phyloP scores from a whole-genome alignment of 2,329 filamentous ascomycete genomes.

The Diaporthe humulicola region DNA sequence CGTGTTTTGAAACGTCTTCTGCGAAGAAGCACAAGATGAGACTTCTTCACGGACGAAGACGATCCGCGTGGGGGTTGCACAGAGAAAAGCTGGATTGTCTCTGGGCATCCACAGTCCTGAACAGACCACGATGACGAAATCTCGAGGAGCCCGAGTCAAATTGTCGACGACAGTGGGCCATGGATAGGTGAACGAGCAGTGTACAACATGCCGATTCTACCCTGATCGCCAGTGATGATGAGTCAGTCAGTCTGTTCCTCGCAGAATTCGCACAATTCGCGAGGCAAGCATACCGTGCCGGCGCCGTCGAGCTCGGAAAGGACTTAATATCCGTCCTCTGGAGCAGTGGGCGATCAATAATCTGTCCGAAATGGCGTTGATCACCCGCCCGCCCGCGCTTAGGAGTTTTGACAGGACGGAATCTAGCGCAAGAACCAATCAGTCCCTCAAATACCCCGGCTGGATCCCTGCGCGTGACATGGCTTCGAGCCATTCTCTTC shows the following conservation, averaged over 20 bases:
- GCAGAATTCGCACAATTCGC: not conserved
- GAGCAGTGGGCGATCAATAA: slow-evolving; percentile 23
- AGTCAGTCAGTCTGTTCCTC: not conserved
- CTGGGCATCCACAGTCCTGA: not conserved
- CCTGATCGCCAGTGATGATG: not conserved
- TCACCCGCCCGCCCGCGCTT: slow-evolving; percentile 28
- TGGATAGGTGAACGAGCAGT: not conserved
- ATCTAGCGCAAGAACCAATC: slow-evolving; percentile 27
- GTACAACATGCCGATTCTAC: not conserved
- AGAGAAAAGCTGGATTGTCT: not conserved
- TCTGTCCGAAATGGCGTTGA: slow-evolving; percentile 27
- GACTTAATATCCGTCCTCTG: slow-evolving; percentile 24
- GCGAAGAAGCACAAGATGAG: not conserved
- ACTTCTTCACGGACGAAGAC: slow-evolving; percentile 9
- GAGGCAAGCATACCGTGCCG: not conserved
- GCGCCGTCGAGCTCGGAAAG: slow-evolving; percentile 25
- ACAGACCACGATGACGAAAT: not conserved
- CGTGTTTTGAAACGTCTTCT: not conserved
- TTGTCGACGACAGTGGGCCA: not conserved
- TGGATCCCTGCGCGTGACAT: slow-evolving; percentile 12
- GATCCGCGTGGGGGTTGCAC: slow-evolving; percentile 24
- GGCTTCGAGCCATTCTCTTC: not conserved
- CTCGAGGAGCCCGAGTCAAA: slow-evolving; percentile 5
- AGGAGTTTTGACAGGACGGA: slow-evolving; percentile 29
- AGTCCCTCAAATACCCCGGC: not conserved